phyloP scores from a whole-genome alignment of 805 yeast genomes.

The Clavispora carvajalis region DNA sequence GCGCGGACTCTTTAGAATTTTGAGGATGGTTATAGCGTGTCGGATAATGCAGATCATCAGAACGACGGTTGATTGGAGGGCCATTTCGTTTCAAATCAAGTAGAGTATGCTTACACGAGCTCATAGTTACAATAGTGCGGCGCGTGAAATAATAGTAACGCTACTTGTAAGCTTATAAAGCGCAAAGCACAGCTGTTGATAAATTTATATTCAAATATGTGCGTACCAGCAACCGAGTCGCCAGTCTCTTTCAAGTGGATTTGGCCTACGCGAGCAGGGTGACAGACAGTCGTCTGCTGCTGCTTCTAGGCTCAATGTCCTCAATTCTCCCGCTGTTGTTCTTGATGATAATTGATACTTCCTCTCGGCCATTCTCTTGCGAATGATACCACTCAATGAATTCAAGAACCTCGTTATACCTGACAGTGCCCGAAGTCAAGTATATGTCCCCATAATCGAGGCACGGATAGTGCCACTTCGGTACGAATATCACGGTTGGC shows the following conservation, averaged over 20 bases:
- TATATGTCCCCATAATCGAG: slow-evolving; percentile 43
- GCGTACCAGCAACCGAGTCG: too few relatives aligned
- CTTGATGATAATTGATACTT: slow-evolving; percentile 32
- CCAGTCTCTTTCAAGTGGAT: too few relatives aligned
- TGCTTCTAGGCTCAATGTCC: slow-evolving; percentile 5
- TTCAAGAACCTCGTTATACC: slow-evolving; percentile 47
- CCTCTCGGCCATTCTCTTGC: slow-evolving; percentile 5
- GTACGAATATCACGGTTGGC: slow-evolving; percentile 65
- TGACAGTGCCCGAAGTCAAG: slow-evolving; percentile 53
- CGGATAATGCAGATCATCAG: too few relatives aligned
- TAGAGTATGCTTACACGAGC: too few relatives aligned
- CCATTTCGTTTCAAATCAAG: too few relatives aligned
- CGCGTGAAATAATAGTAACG: too few relatives aligned
- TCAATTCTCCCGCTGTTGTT: slow-evolving; percentile 34
- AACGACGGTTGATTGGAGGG: too few relatives aligned
- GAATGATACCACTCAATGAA: slow-evolving; percentile 70
- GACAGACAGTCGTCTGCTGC: neutral
- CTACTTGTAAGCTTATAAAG: too few relatives aligned
- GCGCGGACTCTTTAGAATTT: slow-evolving; percentile 28
- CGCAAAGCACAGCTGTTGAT: too few relatives aligned
- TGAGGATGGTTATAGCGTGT: neutral
- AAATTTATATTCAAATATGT: too few relatives aligned
- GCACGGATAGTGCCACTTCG: slow-evolving; percentile 62
- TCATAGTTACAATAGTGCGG: too few relatives aligned
- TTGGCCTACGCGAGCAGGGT: too few relatives aligned